Evolutionary conservation across 2,329 filamentous ascomycete genomes (phyloP).

Genomic region (Sordariomycetes sp.): DNA sequence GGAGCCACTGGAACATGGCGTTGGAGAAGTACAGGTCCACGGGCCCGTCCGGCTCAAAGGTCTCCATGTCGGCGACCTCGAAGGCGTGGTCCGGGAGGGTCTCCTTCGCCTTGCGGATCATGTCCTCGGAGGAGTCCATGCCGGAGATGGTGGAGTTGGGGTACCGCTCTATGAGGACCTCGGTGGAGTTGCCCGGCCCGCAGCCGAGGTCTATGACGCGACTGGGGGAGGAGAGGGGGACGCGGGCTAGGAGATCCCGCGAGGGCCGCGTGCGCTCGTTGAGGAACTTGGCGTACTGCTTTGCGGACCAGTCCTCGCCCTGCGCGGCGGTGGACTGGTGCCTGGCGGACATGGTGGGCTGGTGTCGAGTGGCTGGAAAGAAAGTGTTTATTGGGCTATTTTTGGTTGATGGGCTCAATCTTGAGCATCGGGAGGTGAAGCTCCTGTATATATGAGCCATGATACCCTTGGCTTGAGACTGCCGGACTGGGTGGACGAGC

Average conservation of each 20-base stretch:
- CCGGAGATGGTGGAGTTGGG: slow-evolving; percentile 34
- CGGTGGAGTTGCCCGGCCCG: slow-evolving; percentile 48
- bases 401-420: not conserved
- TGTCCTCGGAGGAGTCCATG: slow-evolving; percentile 43
- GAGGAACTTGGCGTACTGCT: slow-evolving; percentile 45
- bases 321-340: slow-evolving; percentile 14
- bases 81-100: slow-evolving; percentile 32
- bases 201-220: slow-evolving; percentile 48
- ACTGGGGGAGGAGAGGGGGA: slow-evolving; percentile 26
- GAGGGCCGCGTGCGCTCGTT: slow-evolving; percentile 40
- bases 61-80: slow-evolving; percentile 29
- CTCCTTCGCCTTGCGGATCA: slow-evolving; percentile 37
- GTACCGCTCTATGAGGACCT: slow-evolving; percentile 33
- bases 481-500: not conserved
- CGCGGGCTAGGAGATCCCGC: slow-evolving; percentile 38
- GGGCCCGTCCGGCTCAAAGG: slow-evolving; percentile 20
- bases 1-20: slow-evolving; percentile 49
- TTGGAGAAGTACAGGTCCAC: slow-evolving; percentile 42
- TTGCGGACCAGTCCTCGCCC: slow-evolving; percentile 33
- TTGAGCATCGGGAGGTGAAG: not conserved
- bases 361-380: not conserved
- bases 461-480: not conserved
- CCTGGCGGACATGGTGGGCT: not conserved
- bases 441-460: not conserved
- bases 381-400: not conserved